Evolutionary conservation across 331 rosid species (phyloP), one percentile per base, ranked within the genome.

Genomic region (Malus hybrid): DNA sequence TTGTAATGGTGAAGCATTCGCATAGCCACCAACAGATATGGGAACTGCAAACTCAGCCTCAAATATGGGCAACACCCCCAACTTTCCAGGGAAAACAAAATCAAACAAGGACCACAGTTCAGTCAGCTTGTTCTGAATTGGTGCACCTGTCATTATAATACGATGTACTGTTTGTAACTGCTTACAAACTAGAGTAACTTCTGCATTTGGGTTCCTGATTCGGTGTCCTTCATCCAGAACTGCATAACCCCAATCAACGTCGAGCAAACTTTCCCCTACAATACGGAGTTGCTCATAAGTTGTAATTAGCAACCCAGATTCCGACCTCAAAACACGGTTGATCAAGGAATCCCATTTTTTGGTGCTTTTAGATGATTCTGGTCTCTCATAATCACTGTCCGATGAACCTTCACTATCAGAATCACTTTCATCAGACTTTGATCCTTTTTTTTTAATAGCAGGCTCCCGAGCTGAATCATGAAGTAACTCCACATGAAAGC

Each of bases 31-130:
- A 75, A 92, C 97, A 39, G 97, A 82, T 81, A 94, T 94, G 77
- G 99, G 99, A 83, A 92, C 99, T 69, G 99, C 88, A 85, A 94
- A 94, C 84, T 92, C 97, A 10, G 93, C 97, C 85, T 94, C 99
- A 86, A 94, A 94, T 70, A 94, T 86, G 83, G 99, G 99, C 86
- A 92, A 87, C 70, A 94, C 99, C 79, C 99, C 99, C 83, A 94
- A 83, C 84, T 94, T 94, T 74, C 99, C 99, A 77, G 99, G 99
- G 82, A 94, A 94, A 83, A 94, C 97, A 85, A 94, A 94, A 86
- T 94, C 99, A 90, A 92, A 94, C 87, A 92, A 85, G 71, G 99
- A 94, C 99, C 99, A 94, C 69, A 94, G 80, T 82, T 94, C 99
- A 46, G 87, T 72, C 89, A 94, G 83, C 82, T 89, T 92, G 87